Evolutionary conservation across 257 asterid species (phyloP).

Genomic region (Petunia secreta): DNA sequence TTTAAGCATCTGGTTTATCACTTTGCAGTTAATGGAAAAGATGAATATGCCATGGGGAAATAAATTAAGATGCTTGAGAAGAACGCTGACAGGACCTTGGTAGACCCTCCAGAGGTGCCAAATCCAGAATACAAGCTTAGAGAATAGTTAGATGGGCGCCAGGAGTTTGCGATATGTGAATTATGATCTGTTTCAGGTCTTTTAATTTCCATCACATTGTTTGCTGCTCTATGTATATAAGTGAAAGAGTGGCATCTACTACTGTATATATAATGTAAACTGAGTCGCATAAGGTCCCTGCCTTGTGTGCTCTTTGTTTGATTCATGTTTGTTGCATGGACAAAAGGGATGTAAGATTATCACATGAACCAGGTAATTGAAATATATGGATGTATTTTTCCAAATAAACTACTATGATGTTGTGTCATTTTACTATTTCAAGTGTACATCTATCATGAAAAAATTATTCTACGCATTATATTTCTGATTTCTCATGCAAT

Average conservation of each 20-base stretch:
- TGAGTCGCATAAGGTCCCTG: slow-evolving; percentile 26
- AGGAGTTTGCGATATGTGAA: slow-evolving; percentile 14
- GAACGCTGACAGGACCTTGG: slow-evolving; percentile 93
- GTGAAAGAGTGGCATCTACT: slow-evolving; percentile 24
- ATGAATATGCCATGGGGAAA: slow-evolving; percentile 55
- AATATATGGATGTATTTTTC: background rate
- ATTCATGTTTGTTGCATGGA: slow-evolving; percentile 11
- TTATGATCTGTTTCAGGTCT: slow-evolving; percentile 23
- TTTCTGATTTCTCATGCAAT: background rate
- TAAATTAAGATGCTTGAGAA: slow-evolving; percentile 64
- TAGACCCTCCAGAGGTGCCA: slow-evolving; percentile 30
- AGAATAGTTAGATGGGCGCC: slow-evolving; percentile 24
- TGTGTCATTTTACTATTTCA: background rate
- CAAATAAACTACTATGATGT: background rate
- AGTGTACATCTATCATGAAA: background rate
- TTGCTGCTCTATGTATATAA: slow-evolving; percentile 32
- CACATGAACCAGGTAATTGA: background rate
- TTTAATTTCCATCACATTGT: slow-evolving; percentile 10
- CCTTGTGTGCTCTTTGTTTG: slow-evolving; percentile 20
- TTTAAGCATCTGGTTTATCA: slow-evolving; percentile 13
- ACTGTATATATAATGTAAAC: background rate
- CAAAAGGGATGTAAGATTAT: background rate
- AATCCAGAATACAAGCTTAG: background rate
- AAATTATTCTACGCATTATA: background rate
- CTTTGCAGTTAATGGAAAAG: slow-evolving; percentile 55